phyloP scores from a whole-genome alignment of 2,329 filamentous ascomycete genomes.

The Teratosphaeria destructans region DNA sequence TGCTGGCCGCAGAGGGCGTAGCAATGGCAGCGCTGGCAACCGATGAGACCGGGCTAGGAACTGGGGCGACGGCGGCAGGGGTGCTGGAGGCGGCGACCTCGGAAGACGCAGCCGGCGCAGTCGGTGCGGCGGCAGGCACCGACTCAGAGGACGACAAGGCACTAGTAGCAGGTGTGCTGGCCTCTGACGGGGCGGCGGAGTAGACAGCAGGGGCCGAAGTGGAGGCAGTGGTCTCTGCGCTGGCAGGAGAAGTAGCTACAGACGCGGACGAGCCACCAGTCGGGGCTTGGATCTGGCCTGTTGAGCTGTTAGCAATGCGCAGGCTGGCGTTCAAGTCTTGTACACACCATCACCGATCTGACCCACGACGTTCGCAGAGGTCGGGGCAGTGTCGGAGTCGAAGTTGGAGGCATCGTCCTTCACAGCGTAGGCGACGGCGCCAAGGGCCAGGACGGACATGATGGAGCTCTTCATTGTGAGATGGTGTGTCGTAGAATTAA shows the following conservation, averaged over 20 bases:
- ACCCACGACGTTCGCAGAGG: neutral
- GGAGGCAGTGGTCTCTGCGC: neutral
- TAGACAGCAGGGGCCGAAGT: neutral
- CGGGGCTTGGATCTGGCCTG: conserved; percentile 1
- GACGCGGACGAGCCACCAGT: neutral
- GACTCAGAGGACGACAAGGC: neutral
- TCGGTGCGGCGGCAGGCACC: neutral
- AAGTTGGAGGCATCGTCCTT: neutral
- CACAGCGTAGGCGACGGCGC: neutral
- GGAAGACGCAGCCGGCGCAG: neutral
- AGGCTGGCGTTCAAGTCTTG: neutral
- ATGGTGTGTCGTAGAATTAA: neutral
- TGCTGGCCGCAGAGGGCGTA: neutral
- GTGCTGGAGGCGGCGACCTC: neutral
- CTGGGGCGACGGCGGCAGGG: neutral
- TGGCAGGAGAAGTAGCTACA: neutral
- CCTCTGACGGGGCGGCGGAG: neutral
- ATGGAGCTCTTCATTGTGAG: neutral
- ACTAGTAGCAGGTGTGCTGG: neutral
- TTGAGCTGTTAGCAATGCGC: neutral
- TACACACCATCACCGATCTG: neutral
- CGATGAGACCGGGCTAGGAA: neutral
- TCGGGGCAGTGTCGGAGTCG: neutral
- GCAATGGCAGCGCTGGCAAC: neutral
- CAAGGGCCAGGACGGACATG: neutral